These are phyloP conservation scores for Hymenoscyphus fraxineus DNA, from an alignment of 2,329 filamentous ascomycete species.

Conservation along the genomic window DNA sequence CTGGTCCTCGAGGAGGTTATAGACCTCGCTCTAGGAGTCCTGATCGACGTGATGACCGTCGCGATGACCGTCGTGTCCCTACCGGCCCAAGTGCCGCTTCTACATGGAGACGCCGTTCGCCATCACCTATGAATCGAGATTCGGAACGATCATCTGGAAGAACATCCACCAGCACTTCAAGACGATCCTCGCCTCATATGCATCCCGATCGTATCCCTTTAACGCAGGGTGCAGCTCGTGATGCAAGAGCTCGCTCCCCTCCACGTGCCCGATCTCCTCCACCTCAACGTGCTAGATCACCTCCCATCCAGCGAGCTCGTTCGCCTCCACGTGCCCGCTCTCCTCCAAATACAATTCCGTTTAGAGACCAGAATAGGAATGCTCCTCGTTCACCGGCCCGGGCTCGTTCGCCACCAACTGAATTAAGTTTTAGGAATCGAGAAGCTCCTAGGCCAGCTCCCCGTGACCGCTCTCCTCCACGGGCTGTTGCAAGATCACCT, in stretches of 20 bases:
- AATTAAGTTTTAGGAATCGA: slow-evolving; percentile 28
- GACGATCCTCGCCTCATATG: slow-evolving; percentile 57
- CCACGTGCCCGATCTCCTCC: slow-evolving; percentile 31
- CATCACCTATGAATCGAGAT: slow-evolving; percentile 46
- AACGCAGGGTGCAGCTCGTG: slow-evolving; percentile 35
- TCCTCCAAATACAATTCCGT: neutral
- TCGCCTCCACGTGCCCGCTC: slow-evolving; percentile 6
- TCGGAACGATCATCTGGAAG: slow-evolving; percentile 49
- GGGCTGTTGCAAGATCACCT: slow-evolving; percentile 31
- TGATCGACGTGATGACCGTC: slow-evolving; percentile 41
- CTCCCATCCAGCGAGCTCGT: slow-evolving; percentile 14
- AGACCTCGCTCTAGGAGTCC: slow-evolving; percentile 49
- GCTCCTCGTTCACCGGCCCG: slow-evolving; percentile 23
- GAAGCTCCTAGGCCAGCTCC: slow-evolving; percentile 32
- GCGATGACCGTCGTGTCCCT: slow-evolving; percentile 36
- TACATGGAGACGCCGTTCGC: slow-evolving; percentile 50
- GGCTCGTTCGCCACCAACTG: slow-evolving; percentile 4
- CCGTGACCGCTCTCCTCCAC: slow-evolving; percentile 31
- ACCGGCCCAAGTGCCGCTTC: slow-evolving; percentile 43
- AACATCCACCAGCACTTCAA: slow-evolving; percentile 56
- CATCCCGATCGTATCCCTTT: slow-evolving; percentile 50
- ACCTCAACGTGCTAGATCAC: slow-evolving; percentile 8
- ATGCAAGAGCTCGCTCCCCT: slow-evolving; percentile 30
- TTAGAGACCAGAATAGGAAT: neutral
- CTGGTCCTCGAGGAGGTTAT: slow-evolving; percentile 35